Conservation (phyloP, 2,329 filamentous ascomycete genomes). For the Diaporthe destruens region DNA sequence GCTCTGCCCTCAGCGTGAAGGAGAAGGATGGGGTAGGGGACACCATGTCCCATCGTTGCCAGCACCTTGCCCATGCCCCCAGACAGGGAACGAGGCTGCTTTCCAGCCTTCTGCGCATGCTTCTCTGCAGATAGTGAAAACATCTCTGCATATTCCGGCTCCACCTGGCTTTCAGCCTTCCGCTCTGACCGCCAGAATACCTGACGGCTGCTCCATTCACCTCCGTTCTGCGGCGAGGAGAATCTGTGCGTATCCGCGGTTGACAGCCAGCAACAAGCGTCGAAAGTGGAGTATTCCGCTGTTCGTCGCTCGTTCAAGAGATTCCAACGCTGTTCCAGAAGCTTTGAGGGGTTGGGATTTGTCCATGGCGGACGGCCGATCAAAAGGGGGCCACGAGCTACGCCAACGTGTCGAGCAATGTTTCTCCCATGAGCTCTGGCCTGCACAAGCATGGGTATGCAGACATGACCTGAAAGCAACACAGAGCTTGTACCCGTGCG, state of each 20-base stretch:
- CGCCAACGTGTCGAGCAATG: slow-evolving; percentile 51
- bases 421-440: slow-evolving; percentile 53
- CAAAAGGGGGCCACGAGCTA: slow-evolving; percentile 48
- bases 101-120: slow-evolving; percentile 39
- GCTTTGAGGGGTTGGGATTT: slow-evolving; percentile 44
- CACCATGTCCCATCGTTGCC: slow-evolving; percentile 28
- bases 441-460: slow-evolving; percentile 56
- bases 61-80: slow-evolving; percentile 23
- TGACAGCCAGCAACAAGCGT: slow-evolving; percentile 42
- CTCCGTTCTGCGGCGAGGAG: slow-evolving; percentile 49
- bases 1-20: slow-evolving; percentile 47
- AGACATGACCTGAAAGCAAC: slow-evolving; percentile 54
- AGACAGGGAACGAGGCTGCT: slow-evolving; percentile 34
- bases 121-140: slow-evolving; percentile 41
- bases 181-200: slow-evolving; percentile 44
- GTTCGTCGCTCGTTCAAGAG: slow-evolving; percentile 44
- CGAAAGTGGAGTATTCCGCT: slow-evolving; percentile 22
- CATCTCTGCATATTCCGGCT: slow-evolving; percentile 32
- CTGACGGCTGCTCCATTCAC: slow-evolving; percentile 32
- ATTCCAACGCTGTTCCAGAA: slow-evolving; percentile 58
- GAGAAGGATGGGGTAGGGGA: slow-evolving; percentile 30
- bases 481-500: slow-evolving; percentile 49
- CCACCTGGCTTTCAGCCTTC: slow-evolving; percentile 38
- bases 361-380: slow-evolving; percentile 49
- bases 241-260: slow-evolving; percentile 52